Conservation (phyloP, 495 filamentous ascomycete genomes). For the Sordaria brevicollis region DNA sequence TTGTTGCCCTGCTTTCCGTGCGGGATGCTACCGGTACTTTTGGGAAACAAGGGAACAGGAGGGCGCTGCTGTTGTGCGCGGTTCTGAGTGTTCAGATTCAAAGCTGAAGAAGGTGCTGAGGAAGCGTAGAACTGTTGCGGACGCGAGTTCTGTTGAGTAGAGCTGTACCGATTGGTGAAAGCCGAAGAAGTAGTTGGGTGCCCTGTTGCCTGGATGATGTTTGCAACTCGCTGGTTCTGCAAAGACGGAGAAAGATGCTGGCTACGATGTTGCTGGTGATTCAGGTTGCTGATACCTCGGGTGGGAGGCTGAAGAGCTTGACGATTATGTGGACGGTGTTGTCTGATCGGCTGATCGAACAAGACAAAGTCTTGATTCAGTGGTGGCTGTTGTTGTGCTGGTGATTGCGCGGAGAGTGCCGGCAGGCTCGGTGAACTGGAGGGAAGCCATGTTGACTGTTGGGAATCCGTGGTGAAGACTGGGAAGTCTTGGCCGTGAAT, state of each 20-base stretch:
- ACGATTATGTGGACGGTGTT: conserved; percentile 40
- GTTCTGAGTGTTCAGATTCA: conserved; percentile 31
- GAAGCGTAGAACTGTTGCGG: conserved; percentile 42
- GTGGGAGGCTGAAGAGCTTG: conserved; percentile 27
- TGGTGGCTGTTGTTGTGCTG: conserved; percentile 31
- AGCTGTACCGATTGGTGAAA: conserved; percentile 46
- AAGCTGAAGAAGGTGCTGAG: conserved; percentile 37
- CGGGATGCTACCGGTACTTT: conserved; percentile 34
- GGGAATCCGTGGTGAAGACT: conserved; percentile 51
- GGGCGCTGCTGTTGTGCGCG: conserved; percentile 28
- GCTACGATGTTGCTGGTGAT: conserved; percentile 30
- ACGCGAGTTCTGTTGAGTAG: conserved; percentile 30
- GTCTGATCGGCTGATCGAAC: conserved; percentile 38
- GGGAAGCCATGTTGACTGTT: conserved; percentile 49
- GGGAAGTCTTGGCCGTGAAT: conserved; percentile 42
- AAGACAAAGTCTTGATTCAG: conserved; percentile 46
- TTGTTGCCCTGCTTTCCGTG: conserved; percentile 38
- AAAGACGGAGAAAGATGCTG: conserved; percentile 28
- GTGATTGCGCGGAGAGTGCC: conserved; percentile 44
- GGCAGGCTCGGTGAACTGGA: conserved; percentile 49
- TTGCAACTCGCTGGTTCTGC: conserved; percentile 48
- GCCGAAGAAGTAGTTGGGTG: conserved; percentile 46
- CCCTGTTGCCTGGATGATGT: conserved; percentile 50
- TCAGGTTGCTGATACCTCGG: conserved; percentile 29
- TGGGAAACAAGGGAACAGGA: conserved; percentile 43